Conservation (phyloP, 169 alveolate genomes). For the Plasmodium gaboni region DNA sequence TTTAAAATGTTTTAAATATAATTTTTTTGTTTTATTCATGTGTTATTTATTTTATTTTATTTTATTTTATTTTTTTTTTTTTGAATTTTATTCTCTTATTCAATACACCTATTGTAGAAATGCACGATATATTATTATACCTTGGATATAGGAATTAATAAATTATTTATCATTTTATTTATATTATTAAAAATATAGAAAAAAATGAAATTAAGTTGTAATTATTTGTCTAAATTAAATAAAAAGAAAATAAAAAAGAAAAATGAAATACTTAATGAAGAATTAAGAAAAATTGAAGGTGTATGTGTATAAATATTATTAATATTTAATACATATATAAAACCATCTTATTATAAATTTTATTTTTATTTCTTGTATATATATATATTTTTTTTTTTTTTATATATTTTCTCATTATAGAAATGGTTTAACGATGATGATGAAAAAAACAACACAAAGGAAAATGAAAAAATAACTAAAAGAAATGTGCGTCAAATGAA, state of each 20-base stretch:
- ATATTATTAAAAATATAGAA: not conserved
- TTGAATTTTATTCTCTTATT: not conserved
- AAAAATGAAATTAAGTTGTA: conserved; percentile 43
- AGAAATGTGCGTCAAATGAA: conserved; percentile 22
- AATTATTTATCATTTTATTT: not conserved
- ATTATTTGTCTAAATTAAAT: conserved; percentile 47
- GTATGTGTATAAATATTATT: conserved; percentile 8
- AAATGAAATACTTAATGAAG: conserved; percentile 46
- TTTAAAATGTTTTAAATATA: not conserved
- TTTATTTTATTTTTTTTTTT: conserved; percentile 12
- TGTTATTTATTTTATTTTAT: not conserved
- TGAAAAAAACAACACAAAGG: conserved; percentile 1
- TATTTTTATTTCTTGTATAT: not conserved
- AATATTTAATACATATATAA: no score
- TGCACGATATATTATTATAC: not conserved
- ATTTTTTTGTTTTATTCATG: not conserved
- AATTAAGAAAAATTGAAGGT: conserved; percentile 38
- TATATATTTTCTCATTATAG: not conserved
- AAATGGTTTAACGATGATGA: conserved; percentile 41
- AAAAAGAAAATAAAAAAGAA: conserved; percentile 59
- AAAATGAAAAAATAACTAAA: conserved; percentile 6
- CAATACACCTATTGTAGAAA: not conserved
- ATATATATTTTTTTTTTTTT: not conserved
- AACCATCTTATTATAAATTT: not conserved
- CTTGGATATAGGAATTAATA: not conserved